These are phyloP conservation scores for Carpinus fangiana DNA, from an alignment of 306 rosid species.

Conservation along the genomic window DNA sequence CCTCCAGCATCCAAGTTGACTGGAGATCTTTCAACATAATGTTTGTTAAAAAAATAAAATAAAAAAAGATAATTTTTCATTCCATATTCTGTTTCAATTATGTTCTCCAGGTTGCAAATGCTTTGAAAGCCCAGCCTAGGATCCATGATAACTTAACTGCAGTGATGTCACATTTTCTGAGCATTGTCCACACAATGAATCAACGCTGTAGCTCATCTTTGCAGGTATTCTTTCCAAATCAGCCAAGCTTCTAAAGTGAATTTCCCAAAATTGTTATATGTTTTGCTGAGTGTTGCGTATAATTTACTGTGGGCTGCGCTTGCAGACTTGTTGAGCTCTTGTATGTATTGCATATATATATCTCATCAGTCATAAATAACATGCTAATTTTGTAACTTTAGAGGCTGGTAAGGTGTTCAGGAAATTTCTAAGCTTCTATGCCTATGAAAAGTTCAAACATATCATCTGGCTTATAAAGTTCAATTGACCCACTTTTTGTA, in stretches of 20 bases:
- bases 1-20: neutral
- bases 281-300: constrained; percentile 2
- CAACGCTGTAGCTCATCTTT: constrained; percentile 79
- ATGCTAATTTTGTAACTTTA: neutral
- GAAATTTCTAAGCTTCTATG: neutral
- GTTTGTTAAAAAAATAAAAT: neutral
- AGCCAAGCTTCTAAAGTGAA: neutral
- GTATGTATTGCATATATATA: neutral
- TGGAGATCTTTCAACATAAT: constrained; percentile 5
- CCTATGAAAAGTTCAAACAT: neutral
- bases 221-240: constrained; percentile 61
- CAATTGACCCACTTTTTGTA: neutral
- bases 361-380: neutral
- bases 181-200: constrained; percentile 77
- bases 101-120: constrained; percentile 72
- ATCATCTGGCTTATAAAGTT: neutral
- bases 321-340: neutral
- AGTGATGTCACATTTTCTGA: constrained; percentile 70
- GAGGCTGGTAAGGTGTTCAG: neutral
- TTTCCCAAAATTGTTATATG: neutral
- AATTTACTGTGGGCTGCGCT: neutral
- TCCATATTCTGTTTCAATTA: neutral
- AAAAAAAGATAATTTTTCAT: neutral
- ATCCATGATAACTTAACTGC: constrained; percentile 56
- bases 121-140: constrained; percentile 68